phyloP scores from a whole-genome alignment of 768 basidiomycete species.

The Mycena crocata region DNA sequence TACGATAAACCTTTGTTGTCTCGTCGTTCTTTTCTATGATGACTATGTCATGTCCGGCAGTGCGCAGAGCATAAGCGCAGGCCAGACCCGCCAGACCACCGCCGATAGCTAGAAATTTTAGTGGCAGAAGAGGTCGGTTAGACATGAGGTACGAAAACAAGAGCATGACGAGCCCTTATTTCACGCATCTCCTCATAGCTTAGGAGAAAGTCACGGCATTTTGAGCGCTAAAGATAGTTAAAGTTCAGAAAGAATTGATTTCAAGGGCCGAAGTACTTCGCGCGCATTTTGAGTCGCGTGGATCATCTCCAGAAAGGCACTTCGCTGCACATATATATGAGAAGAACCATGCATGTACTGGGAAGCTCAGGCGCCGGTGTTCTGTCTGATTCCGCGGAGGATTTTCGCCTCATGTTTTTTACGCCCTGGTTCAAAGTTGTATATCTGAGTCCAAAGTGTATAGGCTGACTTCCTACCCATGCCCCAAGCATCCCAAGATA shows the following conservation, averaged over 20 bases:
- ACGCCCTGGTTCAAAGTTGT: no score
- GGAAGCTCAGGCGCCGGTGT: no score
- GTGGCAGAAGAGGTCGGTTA: conserved; percentile 8
- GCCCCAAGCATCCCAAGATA: no score
- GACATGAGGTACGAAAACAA: conserved; percentile 8
- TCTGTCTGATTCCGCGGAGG: no score
- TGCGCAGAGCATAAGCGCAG: conserved; percentile 44
- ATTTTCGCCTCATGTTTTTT: no score
- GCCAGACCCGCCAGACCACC: conserved; percentile 50
- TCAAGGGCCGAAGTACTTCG: conserved; percentile 15
- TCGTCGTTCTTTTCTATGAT: conserved; percentile 9
- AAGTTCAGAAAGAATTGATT: neutral
- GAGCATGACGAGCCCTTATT: neutral
- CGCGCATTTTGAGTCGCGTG: neutral
- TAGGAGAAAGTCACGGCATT: neutral
- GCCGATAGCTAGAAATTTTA: conserved; percentile 51
- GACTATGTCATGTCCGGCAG: conserved; percentile 20
- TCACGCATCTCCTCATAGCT: neutral
- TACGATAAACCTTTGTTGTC: neutral
- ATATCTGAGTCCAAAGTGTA: no score
- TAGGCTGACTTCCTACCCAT: no score
- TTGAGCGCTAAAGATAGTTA: neutral
- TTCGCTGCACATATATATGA: no score
- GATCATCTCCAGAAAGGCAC: no score
- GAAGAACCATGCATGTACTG: no score